A percentile compares a stretch with the other conserved stretches of the same genome.
Conservation (phyloP, 805 yeast species). For the Kluyveromyces dobzhanskii region DNA sequence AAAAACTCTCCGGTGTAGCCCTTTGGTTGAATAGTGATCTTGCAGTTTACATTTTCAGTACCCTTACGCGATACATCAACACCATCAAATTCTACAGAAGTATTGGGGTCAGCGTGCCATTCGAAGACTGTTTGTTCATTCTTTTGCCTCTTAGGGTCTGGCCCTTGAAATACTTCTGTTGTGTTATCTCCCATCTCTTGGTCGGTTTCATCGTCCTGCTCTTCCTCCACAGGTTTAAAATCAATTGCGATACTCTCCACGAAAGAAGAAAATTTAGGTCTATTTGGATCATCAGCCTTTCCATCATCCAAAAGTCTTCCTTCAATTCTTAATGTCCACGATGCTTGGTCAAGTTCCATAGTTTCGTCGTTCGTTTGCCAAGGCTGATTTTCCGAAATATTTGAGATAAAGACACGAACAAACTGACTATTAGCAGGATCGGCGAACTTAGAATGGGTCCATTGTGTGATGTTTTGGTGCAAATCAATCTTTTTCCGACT, state of each 20-base stretch:
- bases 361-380: slow-evolving; percentile 51
- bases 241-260: slow-evolving; percentile 82
- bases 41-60: slow-evolving; percentile 50
- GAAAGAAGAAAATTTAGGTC: slow-evolving; percentile 67
- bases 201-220: slow-evolving; percentile 12
- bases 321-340: slow-evolving; percentile 85
- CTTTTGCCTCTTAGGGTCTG: neutral
- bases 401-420: slow-evolving; percentile 74
- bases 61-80: slow-evolving; percentile 82
- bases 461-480: slow-evolving; percentile 54
- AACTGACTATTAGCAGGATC: slow-evolving; percentile 44
- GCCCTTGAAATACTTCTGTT: slow-evolving; percentile 27
- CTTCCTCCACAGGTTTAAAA: slow-evolving; percentile 25
- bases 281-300: slow-evolving; percentile 38
- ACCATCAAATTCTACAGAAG: slow-evolving; percentile 68
- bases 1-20: slow-evolving; percentile 61
- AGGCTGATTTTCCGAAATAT: slow-evolving; percentile 76
- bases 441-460: slow-evolving; percentile 35
- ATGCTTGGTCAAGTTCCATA: slow-evolving; percentile 32
- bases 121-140: slow-evolving; percentile 41
- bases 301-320: slow-evolving; percentile 62
- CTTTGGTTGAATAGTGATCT: slow-evolving; percentile 74
- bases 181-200: neutral
- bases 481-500: slow-evolving; percentile 79
- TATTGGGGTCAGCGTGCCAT: slow-evolving; percentile 71